Evolutionary conservation across 305 asterid genomes (phyloP).

Genomic region (Andrographis paniculata): DNA sequence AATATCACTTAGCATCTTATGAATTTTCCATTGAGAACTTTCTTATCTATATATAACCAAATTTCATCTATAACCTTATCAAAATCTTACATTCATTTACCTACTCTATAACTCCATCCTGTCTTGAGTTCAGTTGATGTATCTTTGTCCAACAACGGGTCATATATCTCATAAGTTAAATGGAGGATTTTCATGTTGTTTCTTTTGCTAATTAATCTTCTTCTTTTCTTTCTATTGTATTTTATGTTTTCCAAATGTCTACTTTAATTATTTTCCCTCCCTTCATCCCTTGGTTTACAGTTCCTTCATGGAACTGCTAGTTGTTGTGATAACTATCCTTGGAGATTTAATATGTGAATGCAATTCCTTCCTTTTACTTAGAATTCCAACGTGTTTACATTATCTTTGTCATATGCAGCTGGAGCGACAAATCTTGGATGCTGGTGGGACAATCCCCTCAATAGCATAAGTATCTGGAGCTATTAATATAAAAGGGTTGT

Average conservation of each 20-base stretch:
- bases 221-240: too few relatives aligned
- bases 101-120: not conserved
- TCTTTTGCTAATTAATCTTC: too few relatives aligned
- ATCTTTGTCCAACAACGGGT: not conserved
- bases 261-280: too few relatives aligned
- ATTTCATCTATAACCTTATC: not conserved
- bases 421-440: constrained; percentile 75
- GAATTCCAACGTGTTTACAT: not conserved
- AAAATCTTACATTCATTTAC: not conserved
- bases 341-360: too few relatives aligned
- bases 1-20: too few relatives aligned
- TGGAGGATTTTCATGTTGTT: too few relatives aligned
- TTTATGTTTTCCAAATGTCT: too few relatives aligned
- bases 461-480: constrained; percentile 20
- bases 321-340: too few relatives aligned
- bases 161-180: too few relatives aligned
- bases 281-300: too few relatives aligned
- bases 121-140: not conserved
- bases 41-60: not conserved
- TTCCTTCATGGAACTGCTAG: too few relatives aligned
- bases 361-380: too few relatives aligned
- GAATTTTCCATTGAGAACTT: not conserved
- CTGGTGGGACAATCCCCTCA: constrained; percentile 64
- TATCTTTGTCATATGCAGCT: constrained; percentile 37
- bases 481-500: not conserved